Conservation (phyloP, 225 moss, liverwort and hornwort genomes). For the Asterella californica region DNA sequence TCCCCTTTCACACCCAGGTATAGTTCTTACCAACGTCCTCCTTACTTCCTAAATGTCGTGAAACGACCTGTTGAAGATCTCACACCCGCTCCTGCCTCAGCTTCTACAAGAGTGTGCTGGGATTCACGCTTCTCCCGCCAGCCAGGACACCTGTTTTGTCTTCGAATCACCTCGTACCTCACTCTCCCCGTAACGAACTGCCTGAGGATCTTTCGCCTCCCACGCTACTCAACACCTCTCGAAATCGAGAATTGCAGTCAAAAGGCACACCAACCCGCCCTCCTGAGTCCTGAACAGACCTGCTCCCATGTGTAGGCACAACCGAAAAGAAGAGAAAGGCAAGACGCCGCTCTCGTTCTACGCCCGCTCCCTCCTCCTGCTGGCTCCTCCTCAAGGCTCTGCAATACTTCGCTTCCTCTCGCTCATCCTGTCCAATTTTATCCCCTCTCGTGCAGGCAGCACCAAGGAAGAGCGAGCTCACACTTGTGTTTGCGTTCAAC, state of each 20-base stretch:
- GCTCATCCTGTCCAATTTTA: conserved; percentile 5
- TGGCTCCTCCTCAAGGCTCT: background rate
- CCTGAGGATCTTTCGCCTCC: background rate
- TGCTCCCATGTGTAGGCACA: background rate
- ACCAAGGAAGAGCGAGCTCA: conserved; percentile 2
- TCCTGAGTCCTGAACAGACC: background rate
- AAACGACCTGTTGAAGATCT: background rate
- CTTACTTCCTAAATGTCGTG: background rate
- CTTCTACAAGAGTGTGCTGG: background rate
- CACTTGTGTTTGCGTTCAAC: conserved; percentile 1
- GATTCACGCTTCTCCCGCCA: background rate
- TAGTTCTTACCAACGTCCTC: background rate
- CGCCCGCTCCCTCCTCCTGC: conserved; percentile 4
- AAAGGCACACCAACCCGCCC: background rate
- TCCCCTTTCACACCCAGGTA: background rate
- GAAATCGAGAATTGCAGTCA: background rate
- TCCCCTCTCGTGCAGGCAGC: conserved; percentile 11
- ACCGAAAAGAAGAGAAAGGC: conserved; percentile 7
- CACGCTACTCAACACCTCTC: background rate
- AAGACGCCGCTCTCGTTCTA: conserved; percentile 9
- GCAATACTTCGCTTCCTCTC: conserved; percentile 2
- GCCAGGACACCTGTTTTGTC: background rate
- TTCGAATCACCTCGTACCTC: background rate
- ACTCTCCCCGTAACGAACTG: background rate
- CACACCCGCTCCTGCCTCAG: background rate